A percentile compares a stretch with the other conserved stretches of the same genome.
Conservation (phyloP, 2,329 filamentous ascomycete genomes). For the Alternaria consortialis region DNA sequence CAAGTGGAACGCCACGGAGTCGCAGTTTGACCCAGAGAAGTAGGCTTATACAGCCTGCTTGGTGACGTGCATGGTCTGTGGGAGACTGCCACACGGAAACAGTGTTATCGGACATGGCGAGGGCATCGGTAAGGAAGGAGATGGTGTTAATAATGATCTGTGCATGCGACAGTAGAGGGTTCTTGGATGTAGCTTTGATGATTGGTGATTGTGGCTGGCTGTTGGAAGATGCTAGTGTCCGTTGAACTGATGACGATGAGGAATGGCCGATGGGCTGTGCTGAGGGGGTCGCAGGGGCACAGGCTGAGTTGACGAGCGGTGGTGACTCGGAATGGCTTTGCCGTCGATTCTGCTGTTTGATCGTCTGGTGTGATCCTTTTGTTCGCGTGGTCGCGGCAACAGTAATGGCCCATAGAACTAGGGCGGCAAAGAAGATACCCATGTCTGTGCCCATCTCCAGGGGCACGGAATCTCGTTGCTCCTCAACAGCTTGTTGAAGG, state of each 20-base stretch:
- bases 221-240: not conserved
- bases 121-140: slow-evolving; percentile 36
- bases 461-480: slow-evolving; percentile 23
- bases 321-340: slow-evolving; percentile 26
- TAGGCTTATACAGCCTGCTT: slow-evolving; percentile 41
- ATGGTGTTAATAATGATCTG: slow-evolving; percentile 34
- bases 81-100: slow-evolving; percentile 27
- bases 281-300: slow-evolving; percentile 7
- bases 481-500: slow-evolving; percentile 34
- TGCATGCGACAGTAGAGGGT: slow-evolving; percentile 21
- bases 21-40: slow-evolving; percentile 47
- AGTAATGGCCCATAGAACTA: slow-evolving; percentile 49
- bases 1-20: slow-evolving; percentile 30
- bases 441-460: slow-evolving; percentile 45
- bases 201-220: slow-evolving; percentile 27
- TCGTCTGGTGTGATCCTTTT: slow-evolving; percentile 16
- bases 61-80: slow-evolving; percentile 33
- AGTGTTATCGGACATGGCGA: slow-evolving; percentile 25
- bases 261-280: not conserved
- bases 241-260: not conserved
- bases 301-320: slow-evolving; percentile 11
- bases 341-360: slow-evolving; percentile 9
- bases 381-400: slow-evolving; percentile 36
- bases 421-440: slow-evolving; percentile 46
- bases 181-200: slow-evolving; percentile 16